These are phyloP conservation scores for Helotiales sp. DNA, from an alignment of 2,329 filamentous ascomycete species.

Conservation along the genomic window DNA sequence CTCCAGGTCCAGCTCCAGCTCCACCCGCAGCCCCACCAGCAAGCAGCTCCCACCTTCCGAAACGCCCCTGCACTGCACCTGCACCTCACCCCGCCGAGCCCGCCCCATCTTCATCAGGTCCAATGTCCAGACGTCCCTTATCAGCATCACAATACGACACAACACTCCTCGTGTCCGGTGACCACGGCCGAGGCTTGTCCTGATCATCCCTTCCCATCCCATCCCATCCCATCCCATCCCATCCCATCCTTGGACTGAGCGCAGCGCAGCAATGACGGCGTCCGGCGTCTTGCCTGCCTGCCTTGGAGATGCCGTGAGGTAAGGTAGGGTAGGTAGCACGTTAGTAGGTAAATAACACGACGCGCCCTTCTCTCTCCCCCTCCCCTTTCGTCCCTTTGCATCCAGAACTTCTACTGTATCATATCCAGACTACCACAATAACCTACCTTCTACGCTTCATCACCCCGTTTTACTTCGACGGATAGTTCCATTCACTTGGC, in stretches of 20 bases:
- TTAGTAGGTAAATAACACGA: constrained; percentile 11
- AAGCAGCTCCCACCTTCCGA: background rate
- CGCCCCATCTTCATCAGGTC: background rate
- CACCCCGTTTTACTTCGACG: constrained; percentile 5
- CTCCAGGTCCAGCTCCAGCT: background rate
- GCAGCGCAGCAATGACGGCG: constrained; percentile 3
- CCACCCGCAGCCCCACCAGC: background rate
- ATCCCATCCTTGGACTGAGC: background rate
- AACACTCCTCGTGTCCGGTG: constrained; percentile 4
- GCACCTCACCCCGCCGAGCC: background rate
- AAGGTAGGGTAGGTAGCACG: background rate
- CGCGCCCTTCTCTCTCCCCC: constrained; percentile 2
- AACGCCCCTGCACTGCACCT: background rate
- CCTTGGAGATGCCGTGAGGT: background rate
- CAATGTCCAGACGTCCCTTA: too few relatives aligned
- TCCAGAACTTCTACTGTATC: constrained; percentile 8
- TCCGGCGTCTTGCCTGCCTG: background rate
- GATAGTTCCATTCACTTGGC: constrained; percentile 26
- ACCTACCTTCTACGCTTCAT: background rate
- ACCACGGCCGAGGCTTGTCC: constrained; percentile 15
- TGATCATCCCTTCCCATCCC: too few relatives aligned
- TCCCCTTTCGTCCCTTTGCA: constrained; percentile 4
- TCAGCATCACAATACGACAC: background rate
- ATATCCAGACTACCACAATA: constrained; percentile 6
- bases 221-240: constrained; percentile 7